A percentile compares a stretch with the other conserved stretches of the same genome.
Conservation (phyloP, 1,284 basidiomycete species). For the Lentinus polychrous region DNA sequence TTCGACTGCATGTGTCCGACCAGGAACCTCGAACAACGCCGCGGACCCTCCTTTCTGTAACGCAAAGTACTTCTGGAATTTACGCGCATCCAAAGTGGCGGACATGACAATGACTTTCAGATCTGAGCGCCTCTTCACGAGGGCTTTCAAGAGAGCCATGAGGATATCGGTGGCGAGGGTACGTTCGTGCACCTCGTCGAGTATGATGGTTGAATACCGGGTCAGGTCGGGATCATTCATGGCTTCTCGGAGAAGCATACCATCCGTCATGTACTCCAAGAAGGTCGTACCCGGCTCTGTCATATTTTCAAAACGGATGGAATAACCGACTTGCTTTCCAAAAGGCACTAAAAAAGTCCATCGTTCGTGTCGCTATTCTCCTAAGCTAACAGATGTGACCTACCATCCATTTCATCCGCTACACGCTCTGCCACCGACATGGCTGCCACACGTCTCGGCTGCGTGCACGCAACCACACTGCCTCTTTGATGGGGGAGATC, state of each 20-base stretch:
- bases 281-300: conserved; percentile 88
- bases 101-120: conserved; percentile 99
- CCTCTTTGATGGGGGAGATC: conserved; percentile 87
- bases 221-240: conserved; percentile 92
- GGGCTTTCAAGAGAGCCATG: conserved; percentile 82
- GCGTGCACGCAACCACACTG: conserved; percentile 94
- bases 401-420: conserved; percentile 96
- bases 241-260: conserved; percentile 94
- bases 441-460: conserved; percentile 94
- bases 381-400: conserved; percentile 22
- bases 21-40: conserved; percentile 93
- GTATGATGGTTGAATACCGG: conserved; percentile 94
- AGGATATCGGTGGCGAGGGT: conserved; percentile 98
- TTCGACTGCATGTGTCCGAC: conserved; percentile 94
- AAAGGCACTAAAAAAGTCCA: conserved; percentile 58
- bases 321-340: conserved; percentile 94
- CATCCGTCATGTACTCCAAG: conserved; percentile 99
- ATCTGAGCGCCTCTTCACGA: conserved; percentile 79
- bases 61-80: conserved; percentile 96
- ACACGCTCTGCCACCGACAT: conserved; percentile 99
- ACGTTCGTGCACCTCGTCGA: conserved; percentile 98
- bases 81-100: conserved; percentile 93
- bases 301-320: conserved; percentile 98
- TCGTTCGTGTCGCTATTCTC: not conserved
- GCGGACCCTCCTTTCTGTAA: conserved; percentile 46